Base-by-base conservation (phyloP, 371 early-diverging fungal species). In the Rhizopus stolonifer region DNA sequence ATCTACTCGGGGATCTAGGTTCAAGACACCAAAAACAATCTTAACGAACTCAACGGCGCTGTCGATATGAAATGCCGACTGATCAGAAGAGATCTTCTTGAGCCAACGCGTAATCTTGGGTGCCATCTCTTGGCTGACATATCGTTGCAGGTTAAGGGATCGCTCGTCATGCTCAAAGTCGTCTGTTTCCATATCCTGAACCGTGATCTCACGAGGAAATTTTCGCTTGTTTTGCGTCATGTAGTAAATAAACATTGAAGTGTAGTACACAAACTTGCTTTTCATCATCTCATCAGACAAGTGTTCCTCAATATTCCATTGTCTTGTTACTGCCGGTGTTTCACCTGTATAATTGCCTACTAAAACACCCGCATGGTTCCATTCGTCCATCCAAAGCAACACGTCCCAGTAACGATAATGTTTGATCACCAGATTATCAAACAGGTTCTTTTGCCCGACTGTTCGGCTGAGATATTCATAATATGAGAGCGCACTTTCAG, bases 341-440 rank as follows among this genome's bases (percentile, higher is more conserved):
- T 26, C 61, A 17, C 38, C 24, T 3, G 25, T 32, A 7, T 32
- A 14, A 22, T 52, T 21, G 8, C 13, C 31, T 0, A 39, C 44
- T 23, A 58, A 45, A 23, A 94, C 70, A 4, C 96, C 94, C 19
- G 91, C 95, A 69, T 82, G 92, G 66, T 98, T 98, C 61, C 81
- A 81, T 42, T 82, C 75, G 62, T 96, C 94, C 92, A 95, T 90
- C 97, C 97, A 98, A 15, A 93, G 46, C 46, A 94, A 49, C n/a
- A 85, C 77, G 33, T 84, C 79, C 93, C 94, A 96, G 54, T 83
- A 88, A 50, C 80, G 58, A 19, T 69, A 67, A 1, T 84, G 78
- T 3, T 76, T 62, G 51, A 95, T 47, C 44, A 82, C 81, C n/a
- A 88, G 61, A 8, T 84, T 72, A 53, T 84, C 84, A 69, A 95